Evolutionary conservation across 1,284 basidiomycete genomes (phyloP), one percentile per base, ranked within the genome.

Genomic region (Hypsizygus ulmarius): DNA sequence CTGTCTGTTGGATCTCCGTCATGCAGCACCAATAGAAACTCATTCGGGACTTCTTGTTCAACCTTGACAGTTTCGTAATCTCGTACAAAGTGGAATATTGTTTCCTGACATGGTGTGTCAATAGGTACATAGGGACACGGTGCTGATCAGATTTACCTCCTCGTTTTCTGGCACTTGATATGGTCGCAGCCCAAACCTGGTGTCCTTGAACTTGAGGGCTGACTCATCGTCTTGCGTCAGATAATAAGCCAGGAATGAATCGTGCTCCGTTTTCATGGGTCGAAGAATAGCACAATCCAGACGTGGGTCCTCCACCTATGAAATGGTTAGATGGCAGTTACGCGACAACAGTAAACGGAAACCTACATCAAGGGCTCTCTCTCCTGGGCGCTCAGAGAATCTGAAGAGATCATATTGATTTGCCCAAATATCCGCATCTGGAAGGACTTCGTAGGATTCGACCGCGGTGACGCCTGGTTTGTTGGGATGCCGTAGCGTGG

Each of bases 201-300:
- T 68, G 28, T 77, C 71, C 58, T 83, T 84, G 64, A 84, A 81
- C 45, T 68, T 66, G n/a, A 73, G 49, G 0, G 86, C 84, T 6
- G 77, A 70, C 19, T 84, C 84, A 58, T 93, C 90, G 47, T 91
- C 85, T 58, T 80, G 75, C 0, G 91, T 89, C 10, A 95, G 77
- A 60, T 93, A 95, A 65, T 90, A 95, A n/a, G 90, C 84, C 49
- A 96, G 70, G 73, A 93, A 89, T 46, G 90, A 87, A 61, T 93
- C 89, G 19, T 90, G 88, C 43, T 90, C 87, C 1, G 88, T 84
- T 61, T 87, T 83, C 78, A 92, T 87, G 0, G 93, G 91, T 30
- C 92, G 82, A 43, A 96, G 72, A 51, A 96, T 82, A 9, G 91
- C 91, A 60, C 88, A 89, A 56, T 92, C 86, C 47, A 94, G 61